Evolutionary conservation across 2,329 filamentous ascomycete species (phyloP).

Genomic region (Aureobasidium sp.): DNA sequence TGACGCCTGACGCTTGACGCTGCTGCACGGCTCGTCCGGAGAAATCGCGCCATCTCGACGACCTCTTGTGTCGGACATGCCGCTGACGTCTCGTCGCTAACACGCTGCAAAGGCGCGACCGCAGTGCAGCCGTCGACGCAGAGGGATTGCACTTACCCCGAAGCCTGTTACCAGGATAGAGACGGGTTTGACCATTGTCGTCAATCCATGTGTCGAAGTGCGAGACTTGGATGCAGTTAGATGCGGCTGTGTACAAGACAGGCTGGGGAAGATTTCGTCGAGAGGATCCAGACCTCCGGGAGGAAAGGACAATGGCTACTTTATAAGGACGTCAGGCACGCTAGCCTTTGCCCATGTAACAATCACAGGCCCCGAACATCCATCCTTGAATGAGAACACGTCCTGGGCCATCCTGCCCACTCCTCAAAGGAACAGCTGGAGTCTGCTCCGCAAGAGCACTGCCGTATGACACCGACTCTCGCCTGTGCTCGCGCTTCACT

Average conservation of each 20-base stretch:
- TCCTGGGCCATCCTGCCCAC: neutral
- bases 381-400: neutral
- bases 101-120: neutral
- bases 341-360: neutral
- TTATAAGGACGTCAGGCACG: neutral
- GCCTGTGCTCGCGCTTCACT: neutral
- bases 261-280: neutral
- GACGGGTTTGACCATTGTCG: slow-evolving; percentile 24
- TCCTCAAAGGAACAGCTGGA: neutral
- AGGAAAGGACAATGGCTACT: neutral
- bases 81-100: neutral
- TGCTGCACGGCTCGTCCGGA: neutral
- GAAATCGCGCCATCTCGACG: neutral
- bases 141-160: slow-evolving; percentile 27
- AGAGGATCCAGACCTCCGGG: neutral
- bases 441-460: neutral
- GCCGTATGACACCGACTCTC: neutral
- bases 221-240: neutral
- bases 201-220: neutral
- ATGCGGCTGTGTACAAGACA: neutral
- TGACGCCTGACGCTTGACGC: neutral
- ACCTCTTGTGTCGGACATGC: neutral
- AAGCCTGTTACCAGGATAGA: slow-evolving; percentile 38
- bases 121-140: neutral
- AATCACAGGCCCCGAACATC: neutral